phyloP scores from a whole-genome alignment of 768 basidiomycete genomes.

The Brasilioporus rufonigricans region DNA sequence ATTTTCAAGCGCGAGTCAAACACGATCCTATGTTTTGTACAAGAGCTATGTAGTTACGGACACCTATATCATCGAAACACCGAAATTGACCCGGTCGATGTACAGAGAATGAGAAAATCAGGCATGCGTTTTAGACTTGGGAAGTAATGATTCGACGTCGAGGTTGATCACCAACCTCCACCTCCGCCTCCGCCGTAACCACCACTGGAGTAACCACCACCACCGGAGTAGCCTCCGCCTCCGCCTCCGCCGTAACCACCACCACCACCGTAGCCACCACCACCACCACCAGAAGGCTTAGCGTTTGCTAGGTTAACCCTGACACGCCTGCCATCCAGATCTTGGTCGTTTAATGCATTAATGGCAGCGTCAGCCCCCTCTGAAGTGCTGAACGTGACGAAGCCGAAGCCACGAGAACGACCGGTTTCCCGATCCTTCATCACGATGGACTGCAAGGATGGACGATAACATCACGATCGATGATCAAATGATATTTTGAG shows the following conservation, averaged over 20 bases:
- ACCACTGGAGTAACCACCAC: not conserved
- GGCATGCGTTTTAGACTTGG: constrained; percentile 8
- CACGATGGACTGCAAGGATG: constrained; percentile 29
- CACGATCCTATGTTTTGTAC: too few species aligned
- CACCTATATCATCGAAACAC: constrained; percentile 4
- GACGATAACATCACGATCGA: constrained; percentile 4
- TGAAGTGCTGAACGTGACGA: constrained; percentile 39
- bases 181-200: constrained; percentile 4
- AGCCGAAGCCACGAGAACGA: constrained; percentile 57
- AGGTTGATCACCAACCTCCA: constrained; percentile 5
- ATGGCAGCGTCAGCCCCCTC: constrained; percentile 47
- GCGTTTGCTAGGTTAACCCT: constrained; percentile 45
- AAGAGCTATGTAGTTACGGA: constrained; percentile 7
- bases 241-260: constrained; percentile 10
- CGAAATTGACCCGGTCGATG: constrained; percentile 1
- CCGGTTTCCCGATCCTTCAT: constrained; percentile 55
- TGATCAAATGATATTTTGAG: constrained; percentile 8
- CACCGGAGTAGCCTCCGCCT: not conserved
- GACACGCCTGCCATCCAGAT: constrained; percentile 53
- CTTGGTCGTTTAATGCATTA: constrained; percentile 44
- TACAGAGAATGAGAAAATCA: constrained; percentile 3
- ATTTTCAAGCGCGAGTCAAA: too few species aligned
- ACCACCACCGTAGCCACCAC: constrained; percentile 15
- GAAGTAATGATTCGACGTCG: not conserved
- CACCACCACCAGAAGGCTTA: constrained; percentile 29